phyloP scores from a whole-genome alignment of 768 basidiomycete genomes.

The Cyclocybe cylindracea region DNA sequence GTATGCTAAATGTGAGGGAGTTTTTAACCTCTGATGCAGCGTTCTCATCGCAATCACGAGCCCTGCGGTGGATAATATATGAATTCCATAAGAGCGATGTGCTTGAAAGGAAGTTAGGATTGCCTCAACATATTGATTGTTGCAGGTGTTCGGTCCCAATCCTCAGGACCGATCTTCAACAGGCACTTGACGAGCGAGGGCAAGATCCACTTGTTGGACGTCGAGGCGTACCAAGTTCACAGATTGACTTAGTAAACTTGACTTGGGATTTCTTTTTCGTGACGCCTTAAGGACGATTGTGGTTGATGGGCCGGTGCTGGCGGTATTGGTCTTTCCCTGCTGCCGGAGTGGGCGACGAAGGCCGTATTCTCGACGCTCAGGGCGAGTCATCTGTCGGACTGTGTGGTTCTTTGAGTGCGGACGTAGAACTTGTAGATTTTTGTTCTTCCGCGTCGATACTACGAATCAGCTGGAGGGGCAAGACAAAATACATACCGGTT shows the following conservation, averaged over 20 bases:
- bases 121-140: slow-evolving; percentile 23
- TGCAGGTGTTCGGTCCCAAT: slow-evolving; percentile 17
- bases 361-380: too few relatives aligned
- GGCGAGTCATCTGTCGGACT: too few relatives aligned
- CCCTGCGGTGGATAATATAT: background rate
- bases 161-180: slow-evolving; percentile 11
- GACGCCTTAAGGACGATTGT: too few relatives aligned
- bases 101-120: slow-evolving; percentile 8
- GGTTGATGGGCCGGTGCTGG: too few relatives aligned
- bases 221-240: slow-evolving; percentile 17
- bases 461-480: too few relatives aligned
- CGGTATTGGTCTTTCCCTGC: too few relatives aligned
- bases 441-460: too few relatives aligned
- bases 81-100: background rate
- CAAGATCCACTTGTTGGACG: slow-evolving; percentile 18
- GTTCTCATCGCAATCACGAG: background rate
- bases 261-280: background rate
- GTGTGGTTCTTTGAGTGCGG: too few relatives aligned
- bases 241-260: background rate
- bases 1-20: background rate
- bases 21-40: background rate
- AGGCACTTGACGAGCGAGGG: slow-evolving; percentile 18
- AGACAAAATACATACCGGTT: too few relatives aligned
- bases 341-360: too few relatives aligned
- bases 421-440: too few relatives aligned